Conservation (phyloP, 352 stramenopile species). For the Phytopythium kandeliae region DNA sequence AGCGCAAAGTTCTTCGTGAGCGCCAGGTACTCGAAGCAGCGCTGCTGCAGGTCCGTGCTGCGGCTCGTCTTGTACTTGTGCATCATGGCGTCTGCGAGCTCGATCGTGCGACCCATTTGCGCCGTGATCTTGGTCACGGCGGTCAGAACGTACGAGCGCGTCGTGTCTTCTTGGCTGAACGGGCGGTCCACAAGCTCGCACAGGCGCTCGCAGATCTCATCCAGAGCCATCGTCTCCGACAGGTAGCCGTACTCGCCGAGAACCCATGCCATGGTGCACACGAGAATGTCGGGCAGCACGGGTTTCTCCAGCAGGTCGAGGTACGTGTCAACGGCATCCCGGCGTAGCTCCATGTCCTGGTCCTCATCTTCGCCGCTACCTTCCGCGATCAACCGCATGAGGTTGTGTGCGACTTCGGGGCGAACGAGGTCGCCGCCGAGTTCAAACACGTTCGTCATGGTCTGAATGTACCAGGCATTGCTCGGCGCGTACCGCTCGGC, state of each 20-base stretch:
- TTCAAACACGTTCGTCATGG: slow-evolving; percentile 96
- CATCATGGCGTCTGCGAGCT: slow-evolving; percentile 92
- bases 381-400: slow-evolving; percentile 97
- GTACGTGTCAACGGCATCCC: slow-evolving; percentile 97
- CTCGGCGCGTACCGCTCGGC: slow-evolving; percentile 96
- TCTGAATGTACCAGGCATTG: slow-evolving; percentile 99
- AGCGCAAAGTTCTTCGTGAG: slow-evolving; percentile 91
- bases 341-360: slow-evolving; percentile 94
- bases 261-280: slow-evolving; percentile 98
- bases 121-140: slow-evolving; percentile 98
- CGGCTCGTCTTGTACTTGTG: slow-evolving; percentile 95
- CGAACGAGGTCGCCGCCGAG: slow-evolving; percentile 96
- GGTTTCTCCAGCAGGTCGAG: slow-evolving; percentile 93
- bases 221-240: slow-evolving; percentile 88
- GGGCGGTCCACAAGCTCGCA: slow-evolving; percentile 89
- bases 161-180: slow-evolving; percentile 88
- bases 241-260: slow-evolving; percentile 99
- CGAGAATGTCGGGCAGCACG: slow-evolving; percentile 93
- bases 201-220: slow-evolving; percentile 94
- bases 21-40: slow-evolving; percentile 97
- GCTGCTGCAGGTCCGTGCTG: slow-evolving; percentile 96
- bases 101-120: slow-evolving; percentile 89
- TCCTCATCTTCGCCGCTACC: slow-evolving; percentile 97
- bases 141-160: slow-evolving; percentile 93
- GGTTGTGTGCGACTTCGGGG: slow-evolving; percentile 95